phyloP scores from a whole-genome alignment of 768 basidiomycete genomes.

The Hysterangium stoloniferum region DNA sequence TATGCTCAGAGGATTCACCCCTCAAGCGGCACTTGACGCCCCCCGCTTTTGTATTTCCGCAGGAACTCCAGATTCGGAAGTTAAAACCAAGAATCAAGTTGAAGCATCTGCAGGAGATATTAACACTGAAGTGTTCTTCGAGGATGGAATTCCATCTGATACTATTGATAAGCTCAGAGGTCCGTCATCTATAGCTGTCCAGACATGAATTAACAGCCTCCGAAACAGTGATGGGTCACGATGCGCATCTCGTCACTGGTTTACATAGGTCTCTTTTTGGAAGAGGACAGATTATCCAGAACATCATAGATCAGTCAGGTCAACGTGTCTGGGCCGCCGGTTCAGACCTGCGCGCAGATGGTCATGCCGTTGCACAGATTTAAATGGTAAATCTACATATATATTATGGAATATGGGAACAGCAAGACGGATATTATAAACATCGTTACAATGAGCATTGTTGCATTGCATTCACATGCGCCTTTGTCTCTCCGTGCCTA shows the following conservation, averaged over 20 bases:
- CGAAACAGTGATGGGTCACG: constrained; percentile 78
- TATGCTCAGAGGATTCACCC: constrained; percentile 77
- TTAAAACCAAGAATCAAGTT: constrained; percentile 27
- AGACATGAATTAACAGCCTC: constrained; percentile 1
- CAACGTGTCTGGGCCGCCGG: constrained; percentile 90
- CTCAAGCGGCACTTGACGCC: constrained; percentile 87
- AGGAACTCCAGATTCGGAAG: constrained; percentile 56
- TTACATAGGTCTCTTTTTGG: constrained; percentile 63
- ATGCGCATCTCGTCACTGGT: constrained; percentile 55
- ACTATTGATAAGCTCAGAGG: constrained; percentile 64
- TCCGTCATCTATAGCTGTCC: constrained; percentile 18
- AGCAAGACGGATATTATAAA: background rate
- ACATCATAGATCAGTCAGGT: constrained; percentile 55
- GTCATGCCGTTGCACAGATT: constrained; percentile 81
- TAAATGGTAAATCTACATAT: constrained; percentile 25
- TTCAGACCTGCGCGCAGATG: constrained; percentile 83
- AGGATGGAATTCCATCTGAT: constrained; percentile 64
- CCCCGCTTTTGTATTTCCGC: constrained; percentile 96
- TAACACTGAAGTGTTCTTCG: constrained; percentile 83
- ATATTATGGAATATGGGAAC: background rate
- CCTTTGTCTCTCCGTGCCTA: constrained; percentile 58
- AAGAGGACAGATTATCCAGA: constrained; percentile 87
- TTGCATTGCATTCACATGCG: constrained; percentile 41
- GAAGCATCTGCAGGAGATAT: constrained; percentile 45
- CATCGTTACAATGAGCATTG: too few relatives aligned